A percentile compares a stretch with the other conserved stretches of the same genome.
These are phyloP conservation scores for Clonostachys rosea DNA, from an alignment of 2,329 filamentous ascomycete species.

Conservation along the genomic window DNA sequence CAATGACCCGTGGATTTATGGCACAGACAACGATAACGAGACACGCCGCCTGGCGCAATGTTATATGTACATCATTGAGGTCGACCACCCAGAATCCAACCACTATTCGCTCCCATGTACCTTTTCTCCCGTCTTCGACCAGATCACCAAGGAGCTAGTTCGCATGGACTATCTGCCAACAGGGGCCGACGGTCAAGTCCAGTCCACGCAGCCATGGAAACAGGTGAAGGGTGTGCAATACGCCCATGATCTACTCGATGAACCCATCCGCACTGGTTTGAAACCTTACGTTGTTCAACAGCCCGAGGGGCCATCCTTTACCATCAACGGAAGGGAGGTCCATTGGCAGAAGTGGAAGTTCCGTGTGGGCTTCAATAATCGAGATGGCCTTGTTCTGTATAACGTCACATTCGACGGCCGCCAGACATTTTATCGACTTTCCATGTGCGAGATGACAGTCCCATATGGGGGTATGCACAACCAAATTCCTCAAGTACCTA, in stretches of 20 bases:
- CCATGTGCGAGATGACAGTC: constrained; percentile 66
- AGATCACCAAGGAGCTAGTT: constrained; percentile 46
- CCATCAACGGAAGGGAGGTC: constrained; percentile 40
- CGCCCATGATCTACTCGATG: constrained; percentile 43
- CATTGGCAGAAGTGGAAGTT: constrained; percentile 68
- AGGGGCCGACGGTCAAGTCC: constrained; percentile 37
- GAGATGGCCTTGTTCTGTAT: constrained; percentile 67
- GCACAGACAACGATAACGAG: constrained; percentile 24
- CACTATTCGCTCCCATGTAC: constrained; percentile 60
- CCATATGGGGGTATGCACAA: constrained; percentile 44
- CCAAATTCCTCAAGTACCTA: not conserved
- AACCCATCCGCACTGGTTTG: constrained; percentile 41
- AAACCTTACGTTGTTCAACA: constrained; percentile 73
- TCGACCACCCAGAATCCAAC: constrained; percentile 48
- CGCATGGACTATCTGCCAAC: constrained; percentile 53
- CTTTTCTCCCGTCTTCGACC: constrained; percentile 55
- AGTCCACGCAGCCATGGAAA: constrained; percentile 30
- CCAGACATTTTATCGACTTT: constrained; percentile 61
- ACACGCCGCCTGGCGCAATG: constrained; percentile 9
- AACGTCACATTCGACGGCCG: constrained; percentile 64
- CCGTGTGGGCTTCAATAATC: constrained; percentile 62
- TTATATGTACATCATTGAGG: constrained; percentile 15
- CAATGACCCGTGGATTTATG: constrained; percentile 52
- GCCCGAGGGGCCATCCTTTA: constrained; percentile 63
- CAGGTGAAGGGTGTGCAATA: constrained; percentile 45